phyloP scores from a whole-genome alignment of 441 rosid genomes.

The Macaranga tanarius region DNA sequence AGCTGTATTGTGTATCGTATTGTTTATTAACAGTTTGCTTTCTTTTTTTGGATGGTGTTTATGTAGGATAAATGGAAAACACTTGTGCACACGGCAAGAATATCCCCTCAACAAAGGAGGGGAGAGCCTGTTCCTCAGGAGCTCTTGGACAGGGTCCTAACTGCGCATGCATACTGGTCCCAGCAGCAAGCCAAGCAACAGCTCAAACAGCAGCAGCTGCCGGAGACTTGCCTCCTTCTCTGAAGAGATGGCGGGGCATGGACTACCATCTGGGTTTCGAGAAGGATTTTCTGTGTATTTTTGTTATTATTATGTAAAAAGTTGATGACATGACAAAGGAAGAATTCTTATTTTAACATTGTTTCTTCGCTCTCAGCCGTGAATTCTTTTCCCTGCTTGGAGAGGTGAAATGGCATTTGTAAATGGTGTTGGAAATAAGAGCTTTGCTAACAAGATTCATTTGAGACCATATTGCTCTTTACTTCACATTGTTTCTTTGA shows the following conservation, averaged over 20 bases:
- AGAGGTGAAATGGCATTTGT: constrained; percentile 35
- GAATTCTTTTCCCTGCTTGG: constrained; percentile 30
- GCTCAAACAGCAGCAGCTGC: constrained; percentile 42
- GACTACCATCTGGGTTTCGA: constrained; percentile 13
- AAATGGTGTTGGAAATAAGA: constrained; percentile 43
- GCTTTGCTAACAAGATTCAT: constrained; percentile 31
- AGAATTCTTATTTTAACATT: constrained; percentile 30
- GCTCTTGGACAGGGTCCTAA: constrained; percentile 80
- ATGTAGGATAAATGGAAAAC: constrained; percentile 98
- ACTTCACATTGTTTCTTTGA: background rate
- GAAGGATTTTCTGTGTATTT: constrained; percentile 26
- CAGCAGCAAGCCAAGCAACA: constrained; percentile 73
- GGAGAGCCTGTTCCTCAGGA: constrained; percentile 99
- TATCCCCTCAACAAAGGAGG: constrained; percentile 96
- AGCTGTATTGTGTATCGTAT: background rate
- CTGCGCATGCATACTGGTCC: constrained; percentile 89
- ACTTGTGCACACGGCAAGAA: constrained; percentile 92
- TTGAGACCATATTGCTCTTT: background rate
- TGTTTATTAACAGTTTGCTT: background rate
- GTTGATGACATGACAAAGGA: constrained; percentile 13
- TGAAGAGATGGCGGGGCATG: constrained; percentile 16
- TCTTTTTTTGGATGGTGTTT: background rate
- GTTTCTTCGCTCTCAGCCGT: constrained; percentile 9
- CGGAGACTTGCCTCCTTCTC: constrained; percentile 41
- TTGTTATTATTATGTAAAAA: constrained; percentile 36